phyloP scores from a whole-genome alignment of 2,329 filamentous ascomycete species.

The Daldinia eschscholtzii region DNA sequence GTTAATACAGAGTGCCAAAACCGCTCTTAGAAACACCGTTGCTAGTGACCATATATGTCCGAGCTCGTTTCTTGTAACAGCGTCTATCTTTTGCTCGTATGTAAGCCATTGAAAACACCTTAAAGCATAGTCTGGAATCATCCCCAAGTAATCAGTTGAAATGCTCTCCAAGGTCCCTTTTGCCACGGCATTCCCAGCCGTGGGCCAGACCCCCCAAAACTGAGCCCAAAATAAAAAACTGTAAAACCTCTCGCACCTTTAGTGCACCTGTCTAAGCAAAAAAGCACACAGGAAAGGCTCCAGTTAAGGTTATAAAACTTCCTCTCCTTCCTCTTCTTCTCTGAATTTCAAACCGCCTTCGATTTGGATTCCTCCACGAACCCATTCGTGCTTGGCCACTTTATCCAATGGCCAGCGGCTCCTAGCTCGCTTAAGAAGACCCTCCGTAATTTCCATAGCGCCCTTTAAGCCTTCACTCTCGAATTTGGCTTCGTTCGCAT shows the following conservation, averaged over 20 bases:
- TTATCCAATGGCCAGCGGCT: constrained; percentile 81
- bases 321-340: constrained; percentile 70
- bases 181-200: not conserved
- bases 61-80: constrained; percentile 13
- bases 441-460: constrained; percentile 85
- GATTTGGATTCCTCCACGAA: constrained; percentile 77
- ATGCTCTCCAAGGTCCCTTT: constrained; percentile 4
- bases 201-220: constrained; percentile 12
- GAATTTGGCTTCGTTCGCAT: constrained; percentile 71
- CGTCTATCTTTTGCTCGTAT: constrained; percentile 29
- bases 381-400: constrained; percentile 81
- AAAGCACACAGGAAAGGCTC: constrained; percentile 11
- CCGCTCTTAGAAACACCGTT: constrained; percentile 31
- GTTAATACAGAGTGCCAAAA: constrained; percentile 26
- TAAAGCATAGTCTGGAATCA: constrained; percentile 37
- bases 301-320: constrained; percentile 57
- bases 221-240: constrained; percentile 12
- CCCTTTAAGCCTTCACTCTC: constrained; percentile 76
- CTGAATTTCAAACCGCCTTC: constrained; percentile 71
- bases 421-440: constrained; percentile 83
- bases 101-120: constrained; percentile 29
- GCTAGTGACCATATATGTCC: constrained; percentile 23
- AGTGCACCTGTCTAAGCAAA: constrained; percentile 1
- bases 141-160: constrained; percentile 26
- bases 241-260: not conserved